These are phyloP conservation scores for Emiliania huxleyi DNA, from an alignment of 78 protist genomes.

Conservation along the genomic window DNA sequence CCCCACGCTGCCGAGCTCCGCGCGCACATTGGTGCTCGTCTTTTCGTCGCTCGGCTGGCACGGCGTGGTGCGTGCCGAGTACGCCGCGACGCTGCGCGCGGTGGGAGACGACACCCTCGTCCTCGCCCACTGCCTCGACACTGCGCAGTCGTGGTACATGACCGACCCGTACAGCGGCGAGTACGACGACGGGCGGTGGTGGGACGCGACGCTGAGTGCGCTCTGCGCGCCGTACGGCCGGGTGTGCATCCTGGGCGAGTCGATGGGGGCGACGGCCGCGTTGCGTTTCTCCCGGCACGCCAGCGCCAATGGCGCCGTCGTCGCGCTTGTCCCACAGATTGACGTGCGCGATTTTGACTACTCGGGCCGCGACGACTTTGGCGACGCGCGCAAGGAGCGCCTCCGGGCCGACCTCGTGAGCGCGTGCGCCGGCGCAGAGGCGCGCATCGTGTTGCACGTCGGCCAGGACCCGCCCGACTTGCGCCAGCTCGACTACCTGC, in stretches of 20 bases:
- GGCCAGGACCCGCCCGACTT: not conserved
- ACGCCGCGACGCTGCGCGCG: too few relatives aligned
- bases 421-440: not conserved
- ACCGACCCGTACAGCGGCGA: too few relatives aligned
- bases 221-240: not conserved
- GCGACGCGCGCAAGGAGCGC: not conserved
- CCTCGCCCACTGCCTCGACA: too few relatives aligned
- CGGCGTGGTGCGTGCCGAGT: too few relatives aligned
- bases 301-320: not conserved
- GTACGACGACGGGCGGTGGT: too few relatives aligned
- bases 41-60: too few relatives aligned
- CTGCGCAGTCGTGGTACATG: too few relatives aligned
- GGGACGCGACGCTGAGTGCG: too few relatives aligned
- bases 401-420: not conserved
- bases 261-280: not conserved
- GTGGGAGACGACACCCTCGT: too few relatives aligned
- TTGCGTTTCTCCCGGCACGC: not conserved
- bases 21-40: too few relatives aligned
- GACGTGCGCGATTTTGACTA: not conserved
- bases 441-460: not conserved
- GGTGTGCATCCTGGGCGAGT: not conserved
- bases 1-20: too few relatives aligned
- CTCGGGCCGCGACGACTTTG: not conserved
- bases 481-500: too few relatives aligned
- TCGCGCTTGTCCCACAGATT: not conserved